Percentiles rank a stretch among this genome's conserved stretches.
Evolutionary conservation across 148 eudicot genomes (phyloP).

Genomic region (Chenopodium album): DNA sequence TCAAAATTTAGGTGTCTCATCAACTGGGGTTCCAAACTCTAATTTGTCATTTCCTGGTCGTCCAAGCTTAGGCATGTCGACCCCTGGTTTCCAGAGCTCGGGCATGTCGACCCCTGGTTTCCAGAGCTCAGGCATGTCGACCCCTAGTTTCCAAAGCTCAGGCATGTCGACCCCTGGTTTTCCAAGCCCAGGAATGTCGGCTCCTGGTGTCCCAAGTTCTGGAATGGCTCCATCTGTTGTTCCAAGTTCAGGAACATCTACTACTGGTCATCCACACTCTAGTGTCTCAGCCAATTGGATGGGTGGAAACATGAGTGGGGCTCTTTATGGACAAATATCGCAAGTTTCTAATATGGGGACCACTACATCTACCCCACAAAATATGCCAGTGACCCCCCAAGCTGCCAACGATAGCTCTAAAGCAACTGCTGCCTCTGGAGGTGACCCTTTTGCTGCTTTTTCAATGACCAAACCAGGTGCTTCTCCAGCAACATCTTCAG

Average conservation of each 20-base stretch:
- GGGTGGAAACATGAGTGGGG: conserved; percentile 46
- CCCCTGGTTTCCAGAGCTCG: conserved; percentile 34
- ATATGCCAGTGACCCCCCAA: conserved; percentile 35
- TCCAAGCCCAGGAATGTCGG: conserved; percentile 36
- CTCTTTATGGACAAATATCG: conserved; percentile 44
- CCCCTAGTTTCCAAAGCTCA: conserved; percentile 33
- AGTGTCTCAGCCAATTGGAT: conserved; percentile 53
- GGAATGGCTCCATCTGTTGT: conserved; percentile 24
- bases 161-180: conserved; percentile 28
- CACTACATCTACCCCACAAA: conserved; percentile 42
- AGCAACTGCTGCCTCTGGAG: conserved; percentile 47
- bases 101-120: conserved; percentile 28
- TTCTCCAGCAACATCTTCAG: conserved; percentile 39
- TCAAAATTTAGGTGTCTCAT: conserved; percentile 19
- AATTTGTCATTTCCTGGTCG: conserved; percentile 29
- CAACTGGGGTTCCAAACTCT: conserved; percentile 33
- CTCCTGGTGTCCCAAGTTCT: conserved; percentile 21
- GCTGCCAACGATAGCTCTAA: conserved; percentile 44
- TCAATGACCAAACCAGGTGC: conserved; percentile 49
- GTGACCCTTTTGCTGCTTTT: conserved; percentile 69
- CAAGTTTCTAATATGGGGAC: conserved; percentile 49
- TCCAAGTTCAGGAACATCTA: conserved; percentile 25
- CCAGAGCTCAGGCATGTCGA: conserved; percentile 21
- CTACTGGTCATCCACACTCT: conserved; percentile 42
- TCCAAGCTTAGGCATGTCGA: conserved; percentile 22